These are phyloP conservation scores for Bruguiera sexangula DNA, from an alignment of 345 rosid species.

Conservation along the genomic window DNA sequence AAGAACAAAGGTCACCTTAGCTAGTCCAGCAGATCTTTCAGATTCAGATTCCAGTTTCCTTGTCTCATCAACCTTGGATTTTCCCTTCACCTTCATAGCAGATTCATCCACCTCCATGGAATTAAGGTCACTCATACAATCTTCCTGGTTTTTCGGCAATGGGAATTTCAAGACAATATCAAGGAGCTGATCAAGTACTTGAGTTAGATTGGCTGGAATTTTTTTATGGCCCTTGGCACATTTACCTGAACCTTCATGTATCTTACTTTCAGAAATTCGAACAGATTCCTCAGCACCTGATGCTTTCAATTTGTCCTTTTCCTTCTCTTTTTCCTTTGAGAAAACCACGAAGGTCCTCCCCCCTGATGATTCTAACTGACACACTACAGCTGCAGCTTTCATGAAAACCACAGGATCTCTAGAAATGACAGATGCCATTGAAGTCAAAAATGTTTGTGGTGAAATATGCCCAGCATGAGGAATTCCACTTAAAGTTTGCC, in stretches of 20 bases:
- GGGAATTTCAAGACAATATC: conserved; percentile 77
- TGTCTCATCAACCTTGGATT: conserved; percentile 72
- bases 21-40: conserved; percentile 83
- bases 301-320: conserved; percentile 57
- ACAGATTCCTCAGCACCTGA: conserved; percentile 67
- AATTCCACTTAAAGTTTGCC: conserved; percentile 69
- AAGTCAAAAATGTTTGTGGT: conserved; percentile 65
- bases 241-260: conserved; percentile 69
- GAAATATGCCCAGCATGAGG: conserved; percentile 68
- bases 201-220: conserved; percentile 76
- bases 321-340: conserved; percentile 75
- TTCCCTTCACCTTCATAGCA: conserved; percentile 74
- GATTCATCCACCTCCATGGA: conserved; percentile 91
- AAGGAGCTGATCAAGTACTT: conserved; percentile 94
- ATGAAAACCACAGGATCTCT: conserved; percentile 87
- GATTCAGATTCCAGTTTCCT: conserved; percentile 54
- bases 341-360: conserved; percentile 74
- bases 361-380: conserved; percentile 87
- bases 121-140: conserved; percentile 35
- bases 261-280: conserved; percentile 66
- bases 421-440: conserved; percentile 86
- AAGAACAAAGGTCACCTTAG: conserved; percentile 83
- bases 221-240: conserved; percentile 74
- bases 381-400: conserved; percentile 75
- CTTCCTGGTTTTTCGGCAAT: conserved; percentile 51